A percentile compares a stretch with the other conserved stretches of the same genome.
phyloP scores from a whole-genome alignment of 106 monocot genomes.

The Acanthochlamys bracteata region DNA sequence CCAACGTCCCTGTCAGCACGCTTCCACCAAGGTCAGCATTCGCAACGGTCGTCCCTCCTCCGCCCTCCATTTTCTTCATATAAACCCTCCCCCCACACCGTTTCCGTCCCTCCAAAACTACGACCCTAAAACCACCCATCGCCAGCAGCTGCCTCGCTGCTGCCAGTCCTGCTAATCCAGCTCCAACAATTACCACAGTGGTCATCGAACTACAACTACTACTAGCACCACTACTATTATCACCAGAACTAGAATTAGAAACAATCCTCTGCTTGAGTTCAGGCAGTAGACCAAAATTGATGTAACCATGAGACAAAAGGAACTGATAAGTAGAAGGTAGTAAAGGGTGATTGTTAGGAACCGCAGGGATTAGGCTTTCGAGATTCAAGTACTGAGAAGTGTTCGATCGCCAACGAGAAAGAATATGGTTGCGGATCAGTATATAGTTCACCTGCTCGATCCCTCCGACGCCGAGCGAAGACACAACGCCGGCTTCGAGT shows the following conservation, averaged over 20 bases:
- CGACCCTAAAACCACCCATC: conserved; percentile 76
- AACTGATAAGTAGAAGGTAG: conserved; percentile 62
- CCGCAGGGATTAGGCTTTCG: conserved; percentile 21
- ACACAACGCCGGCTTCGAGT: conserved; percentile 79
- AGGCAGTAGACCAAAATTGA: conserved; percentile 79
- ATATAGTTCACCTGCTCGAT: conserved; percentile 98
- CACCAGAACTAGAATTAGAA: neutral
- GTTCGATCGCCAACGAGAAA: conserved; percentile 44
- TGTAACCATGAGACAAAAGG: conserved; percentile 63
- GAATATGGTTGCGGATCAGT: conserved; percentile 73
- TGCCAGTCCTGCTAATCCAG: conserved; percentile 76
- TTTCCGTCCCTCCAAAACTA: conserved; percentile 83
- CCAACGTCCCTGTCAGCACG: conserved; percentile 73
- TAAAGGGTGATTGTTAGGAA: conserved; percentile 44
- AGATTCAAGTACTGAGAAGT: conserved; percentile 29
- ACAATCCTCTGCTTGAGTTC: conserved; percentile 56
- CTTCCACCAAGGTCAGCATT: conserved; percentile 85
- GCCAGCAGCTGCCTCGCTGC: conserved; percentile 71
- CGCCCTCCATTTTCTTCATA: conserved; percentile 80
- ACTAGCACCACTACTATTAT: no score
- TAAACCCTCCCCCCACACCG: conserved; percentile 90
- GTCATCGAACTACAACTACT: no score
- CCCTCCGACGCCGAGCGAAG: conserved; percentile 77
- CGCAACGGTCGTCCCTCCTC: conserved; percentile 29
- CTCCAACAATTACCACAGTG: conserved; percentile 55